Percentiles rank a stretch among this genome's conserved stretches.
phyloP scores from a whole-genome alignment of 768 basidiomycete genomes.

The Russula ochroleuca region DNA sequence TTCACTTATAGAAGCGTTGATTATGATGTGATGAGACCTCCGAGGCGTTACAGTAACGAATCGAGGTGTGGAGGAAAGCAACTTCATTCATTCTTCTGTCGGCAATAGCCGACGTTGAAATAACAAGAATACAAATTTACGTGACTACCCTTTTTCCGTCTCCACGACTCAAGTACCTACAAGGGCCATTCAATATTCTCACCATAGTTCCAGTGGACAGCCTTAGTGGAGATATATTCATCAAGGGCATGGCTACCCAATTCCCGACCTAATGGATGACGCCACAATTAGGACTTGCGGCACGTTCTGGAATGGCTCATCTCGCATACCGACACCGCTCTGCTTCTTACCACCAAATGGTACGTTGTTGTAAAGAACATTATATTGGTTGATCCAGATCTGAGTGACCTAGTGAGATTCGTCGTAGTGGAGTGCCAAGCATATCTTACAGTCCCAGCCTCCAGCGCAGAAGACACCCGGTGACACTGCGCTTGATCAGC shows the following conservation, averaged over 20 bases:
- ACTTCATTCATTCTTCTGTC: background rate
- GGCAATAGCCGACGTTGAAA: constrained; percentile 1
- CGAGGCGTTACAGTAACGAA: background rate
- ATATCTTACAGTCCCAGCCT: constrained; percentile 77
- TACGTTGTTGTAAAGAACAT: constrained; percentile 75
- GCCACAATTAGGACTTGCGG: background rate
- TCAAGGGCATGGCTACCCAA: constrained; percentile 81
- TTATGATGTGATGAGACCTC: background rate
- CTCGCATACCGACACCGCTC: constrained; percentile 68
- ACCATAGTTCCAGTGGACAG: constrained; percentile 85
- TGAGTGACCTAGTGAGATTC: constrained; percentile 31
- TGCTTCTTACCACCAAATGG: constrained; percentile 97
- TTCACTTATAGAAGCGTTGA: background rate
- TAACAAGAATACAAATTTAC: background rate
- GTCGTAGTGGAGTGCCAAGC: background rate
- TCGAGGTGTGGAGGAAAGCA: too few relatives aligned
- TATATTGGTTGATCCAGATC: constrained; percentile 95
- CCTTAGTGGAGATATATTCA: constrained; percentile 79
- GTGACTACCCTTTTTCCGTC: background rate
- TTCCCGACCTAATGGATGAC: constrained; percentile 59
- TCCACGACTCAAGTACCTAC: constrained; percentile 32
- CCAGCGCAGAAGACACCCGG: constrained; percentile 78
- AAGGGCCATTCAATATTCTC: constrained; percentile 78
- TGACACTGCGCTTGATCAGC: constrained; percentile 86
- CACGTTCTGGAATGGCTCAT: background rate